These are phyloP conservation scores for Magnolia kwangsiensis DNA, from an alignment of 164 flowering plant species.

Conservation along the genomic window DNA sequence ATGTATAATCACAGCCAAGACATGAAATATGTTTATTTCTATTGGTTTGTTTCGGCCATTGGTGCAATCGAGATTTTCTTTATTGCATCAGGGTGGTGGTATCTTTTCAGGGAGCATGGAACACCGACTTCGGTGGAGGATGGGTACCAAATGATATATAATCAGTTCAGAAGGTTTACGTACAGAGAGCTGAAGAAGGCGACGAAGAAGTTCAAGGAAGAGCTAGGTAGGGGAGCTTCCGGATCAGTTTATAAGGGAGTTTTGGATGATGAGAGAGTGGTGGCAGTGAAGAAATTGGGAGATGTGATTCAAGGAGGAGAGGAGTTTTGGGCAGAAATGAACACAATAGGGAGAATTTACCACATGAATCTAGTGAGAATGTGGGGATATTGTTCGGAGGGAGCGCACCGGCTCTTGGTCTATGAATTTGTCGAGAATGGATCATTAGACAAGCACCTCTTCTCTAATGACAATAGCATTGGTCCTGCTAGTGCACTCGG, in stretches of 20 bases:
- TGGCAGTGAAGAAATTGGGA: conserved; percentile 20
- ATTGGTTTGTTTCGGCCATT: conserved; percentile 7
- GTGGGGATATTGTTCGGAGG: conserved; percentile 36
- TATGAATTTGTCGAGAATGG: conserved; percentile 35
- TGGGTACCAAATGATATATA: conserved; percentile 13
- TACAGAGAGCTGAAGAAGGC: conserved; percentile 17
- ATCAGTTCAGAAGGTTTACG: conserved; percentile 17
- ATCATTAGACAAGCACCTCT: conserved; percentile 26
- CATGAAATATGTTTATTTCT: conserved; percentile 1
- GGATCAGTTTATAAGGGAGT: conserved; percentile 19
- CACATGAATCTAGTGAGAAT: conserved; percentile 34
- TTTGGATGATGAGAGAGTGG: conserved; percentile 15
- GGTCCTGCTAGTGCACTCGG: conserved; percentile 4
- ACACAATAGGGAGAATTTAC: conserved; percentile 26
- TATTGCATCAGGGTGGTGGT: conserved; percentile 16
- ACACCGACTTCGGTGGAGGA: not conserved
- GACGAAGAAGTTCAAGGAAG: conserved; percentile 17
- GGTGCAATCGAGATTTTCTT: conserved; percentile 14
- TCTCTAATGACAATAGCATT: conserved; percentile 5
- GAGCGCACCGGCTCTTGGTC: conserved; percentile 24
- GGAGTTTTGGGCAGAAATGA: conserved; percentile 29
- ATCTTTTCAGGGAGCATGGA: conserved; percentile 6
- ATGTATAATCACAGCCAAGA: not conserved
- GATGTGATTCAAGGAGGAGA: conserved; percentile 20
- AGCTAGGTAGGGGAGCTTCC: conserved; percentile 20